Conservation (phyloP, 257 asterid species). For the Ilex aquifolium region DNA sequence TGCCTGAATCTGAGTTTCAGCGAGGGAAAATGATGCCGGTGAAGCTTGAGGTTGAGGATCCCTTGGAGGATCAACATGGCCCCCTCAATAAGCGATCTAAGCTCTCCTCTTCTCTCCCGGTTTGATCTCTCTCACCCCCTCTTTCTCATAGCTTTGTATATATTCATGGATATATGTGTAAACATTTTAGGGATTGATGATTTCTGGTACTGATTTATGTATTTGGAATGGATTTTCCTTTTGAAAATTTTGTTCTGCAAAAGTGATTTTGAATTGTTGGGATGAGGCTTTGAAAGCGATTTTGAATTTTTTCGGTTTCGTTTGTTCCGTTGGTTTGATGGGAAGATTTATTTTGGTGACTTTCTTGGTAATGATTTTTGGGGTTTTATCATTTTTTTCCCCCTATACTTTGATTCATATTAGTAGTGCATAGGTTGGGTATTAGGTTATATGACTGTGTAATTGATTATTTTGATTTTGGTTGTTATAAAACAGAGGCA, state of each 20-base stretch:
- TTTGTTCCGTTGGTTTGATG: background rate
- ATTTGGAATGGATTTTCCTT: background rate
- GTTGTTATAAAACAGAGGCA: slow-evolving; percentile 29
- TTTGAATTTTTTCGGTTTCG: too few species aligned
- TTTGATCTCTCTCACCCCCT: background rate
- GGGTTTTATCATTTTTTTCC: background rate
- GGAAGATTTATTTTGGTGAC: background rate
- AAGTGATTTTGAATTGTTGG: too few species aligned
- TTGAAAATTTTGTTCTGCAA: background rate
- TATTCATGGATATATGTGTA: too few species aligned
- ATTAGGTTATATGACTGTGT: background rate
- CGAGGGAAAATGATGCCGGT: slow-evolving; percentile 32
- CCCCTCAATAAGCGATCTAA: slow-evolving; percentile 41
- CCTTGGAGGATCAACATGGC: slow-evolving; percentile 38
- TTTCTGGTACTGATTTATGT: background rate
- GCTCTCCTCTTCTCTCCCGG: slow-evolving; percentile 20
- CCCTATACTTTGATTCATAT: background rate
- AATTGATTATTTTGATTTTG: background rate
- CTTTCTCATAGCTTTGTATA: background rate
- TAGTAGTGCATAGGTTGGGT: background rate
- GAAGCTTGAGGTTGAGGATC: slow-evolving; percentile 37
- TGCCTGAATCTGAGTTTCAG: slow-evolving; percentile 26
- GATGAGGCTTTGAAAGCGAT: too few species aligned
- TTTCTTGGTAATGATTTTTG: background rate
- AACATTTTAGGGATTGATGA: background rate